Percentiles rank a stretch among this genome's conserved stretches.
These are phyloP conservation scores for Pseudonectria foliicola DNA, from an alignment of 2,329 filamentous ascomycete genomes.

Conservation along the genomic window DNA sequence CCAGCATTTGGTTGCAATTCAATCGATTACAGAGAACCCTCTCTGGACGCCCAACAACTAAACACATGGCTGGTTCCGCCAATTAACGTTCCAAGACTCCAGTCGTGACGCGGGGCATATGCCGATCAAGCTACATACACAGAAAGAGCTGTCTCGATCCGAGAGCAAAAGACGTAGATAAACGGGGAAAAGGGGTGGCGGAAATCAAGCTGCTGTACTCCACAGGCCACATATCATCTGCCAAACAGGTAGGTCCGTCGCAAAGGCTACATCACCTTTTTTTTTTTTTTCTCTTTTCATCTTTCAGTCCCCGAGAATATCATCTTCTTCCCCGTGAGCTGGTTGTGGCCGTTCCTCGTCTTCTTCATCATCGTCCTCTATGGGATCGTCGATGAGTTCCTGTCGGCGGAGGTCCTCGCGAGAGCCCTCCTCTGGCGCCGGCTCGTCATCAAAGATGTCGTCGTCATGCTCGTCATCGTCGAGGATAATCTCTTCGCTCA, in stretches of 20 bases:
- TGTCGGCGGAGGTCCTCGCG: constrained; percentile 48
- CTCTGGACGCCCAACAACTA: constrained; percentile 10
- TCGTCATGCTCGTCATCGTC: constrained; percentile 37
- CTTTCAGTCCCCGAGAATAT: constrained; percentile 38
- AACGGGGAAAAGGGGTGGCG: constrained; percentile 9
- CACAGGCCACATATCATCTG: constrained; percentile 7
- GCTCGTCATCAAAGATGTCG: constrained; percentile 40
- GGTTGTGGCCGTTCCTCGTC: constrained; percentile 21
- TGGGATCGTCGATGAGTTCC: constrained; percentile 45
- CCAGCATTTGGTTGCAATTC: constrained; percentile 5
- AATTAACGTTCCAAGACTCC: constrained; percentile 18
- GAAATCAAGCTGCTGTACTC: constrained; percentile 5
- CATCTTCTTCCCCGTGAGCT: constrained; percentile 35
- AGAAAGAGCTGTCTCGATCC: constrained; percentile 3
- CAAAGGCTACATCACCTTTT: no score
- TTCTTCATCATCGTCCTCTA: constrained; percentile 29
- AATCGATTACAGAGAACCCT: constrained; percentile 11
- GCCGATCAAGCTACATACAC: constrained; percentile 14
- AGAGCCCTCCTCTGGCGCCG: constrained; percentile 51
- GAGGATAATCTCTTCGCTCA: constrained; percentile 39
- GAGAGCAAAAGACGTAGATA: constrained; percentile 5
- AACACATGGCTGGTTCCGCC: constrained; percentile 8
- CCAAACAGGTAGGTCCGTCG: background rate
- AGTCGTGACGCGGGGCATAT: constrained; percentile 4
- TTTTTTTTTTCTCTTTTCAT: no score